Evolutionary conservation across 1,284 basidiomycete species (phyloP).

Genomic region (Farysia itapuensis): DNA sequence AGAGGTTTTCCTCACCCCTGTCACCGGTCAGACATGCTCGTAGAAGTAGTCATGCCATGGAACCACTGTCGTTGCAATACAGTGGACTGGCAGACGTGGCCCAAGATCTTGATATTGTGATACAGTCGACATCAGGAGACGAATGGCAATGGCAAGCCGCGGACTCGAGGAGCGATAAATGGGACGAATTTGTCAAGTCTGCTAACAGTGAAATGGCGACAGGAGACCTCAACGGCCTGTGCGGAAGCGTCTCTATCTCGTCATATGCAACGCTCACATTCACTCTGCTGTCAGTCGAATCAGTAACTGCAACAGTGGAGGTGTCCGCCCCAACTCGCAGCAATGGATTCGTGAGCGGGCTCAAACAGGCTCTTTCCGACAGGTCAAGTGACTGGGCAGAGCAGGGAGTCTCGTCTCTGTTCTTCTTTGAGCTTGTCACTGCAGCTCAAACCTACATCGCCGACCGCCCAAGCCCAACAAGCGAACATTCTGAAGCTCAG

Average conservation of each 20-base stretch:
- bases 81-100: slow-evolving; percentile 17
- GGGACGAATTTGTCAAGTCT: not conserved
- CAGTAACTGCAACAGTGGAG: slow-evolving; percentile 9
- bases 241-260: not conserved
- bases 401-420: slow-evolving; percentile 22
- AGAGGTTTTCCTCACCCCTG: too few relatives aligned
- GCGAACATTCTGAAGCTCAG: too few relatives aligned
- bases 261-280: slow-evolving; percentile 1
- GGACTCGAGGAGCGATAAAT: not conserved
- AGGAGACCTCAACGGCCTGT: not conserved
- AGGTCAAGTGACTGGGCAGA: slow-evolving; percentile 11
- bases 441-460: slow-evolving; percentile 15
- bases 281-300: slow-evolving; percentile 4
- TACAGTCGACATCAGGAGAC: slow-evolving; percentile 18
- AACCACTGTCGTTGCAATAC: slow-evolving; percentile 11
- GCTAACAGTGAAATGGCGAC: not conserved
- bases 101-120: slow-evolving; percentile 29
- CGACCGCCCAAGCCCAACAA: not conserved
- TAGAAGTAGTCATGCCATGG: too few relatives aligned
- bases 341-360: not conserved
- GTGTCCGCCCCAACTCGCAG: slow-evolving; percentile 14
- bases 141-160: not conserved
- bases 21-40: too few relatives aligned
- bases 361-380: slow-evolving; percentile 3
- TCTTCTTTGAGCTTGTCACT: slow-evolving; percentile 26